Evolutionary conservation across 305 asterid species (phyloP), one percentile per base, ranked within the genome.

Genomic region (Fraxinus albicans): DNA sequence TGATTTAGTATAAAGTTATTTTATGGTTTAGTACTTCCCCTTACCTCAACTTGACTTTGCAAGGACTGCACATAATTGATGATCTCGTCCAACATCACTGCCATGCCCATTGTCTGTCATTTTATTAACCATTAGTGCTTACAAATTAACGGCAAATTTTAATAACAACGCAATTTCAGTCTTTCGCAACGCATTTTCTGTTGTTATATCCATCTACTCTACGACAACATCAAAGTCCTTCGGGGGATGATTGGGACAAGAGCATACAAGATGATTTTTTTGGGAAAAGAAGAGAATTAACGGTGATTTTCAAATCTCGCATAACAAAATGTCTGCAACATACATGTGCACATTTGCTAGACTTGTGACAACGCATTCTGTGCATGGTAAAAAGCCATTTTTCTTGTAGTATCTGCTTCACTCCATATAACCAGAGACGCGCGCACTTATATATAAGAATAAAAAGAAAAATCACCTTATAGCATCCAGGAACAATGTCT

Each of bases 61-160:
- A 95, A 88, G 15, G 97, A 94, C 27, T 93, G 97, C 47, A 95
- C 97, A 76, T 95, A 95, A 81, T 91, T 93, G 81, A 92, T 95
- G 31, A 91, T 93, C 89, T 93, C 97, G 83, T 95, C 99, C 91
- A 95, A 86, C 99, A 95, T 94, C 13, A 92, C 93, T 13, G 99
- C 94, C 99, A 95, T 95, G 73, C 99, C 98, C 99, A 94, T 94
- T 9, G 95, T 90, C 99, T 95, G 97, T 81, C 83, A 90, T 83
- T 82, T 47, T 42, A 34, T 40, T 6, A 70, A 80, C 3, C 4
- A 83, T 72, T 60, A 7, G n/a, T 13, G 53, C n/a, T 15, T 53
- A 3, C 42, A 47, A 36, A 80, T 15, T 42, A 42, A 42, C 17
- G 4, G 17, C 15, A 42, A 42, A 10, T 3, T 9, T 42, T 42